Base-by-base conservation (phyloP, 176 grass and related monocot species). In the Alloteropsis semialata region DNA sequence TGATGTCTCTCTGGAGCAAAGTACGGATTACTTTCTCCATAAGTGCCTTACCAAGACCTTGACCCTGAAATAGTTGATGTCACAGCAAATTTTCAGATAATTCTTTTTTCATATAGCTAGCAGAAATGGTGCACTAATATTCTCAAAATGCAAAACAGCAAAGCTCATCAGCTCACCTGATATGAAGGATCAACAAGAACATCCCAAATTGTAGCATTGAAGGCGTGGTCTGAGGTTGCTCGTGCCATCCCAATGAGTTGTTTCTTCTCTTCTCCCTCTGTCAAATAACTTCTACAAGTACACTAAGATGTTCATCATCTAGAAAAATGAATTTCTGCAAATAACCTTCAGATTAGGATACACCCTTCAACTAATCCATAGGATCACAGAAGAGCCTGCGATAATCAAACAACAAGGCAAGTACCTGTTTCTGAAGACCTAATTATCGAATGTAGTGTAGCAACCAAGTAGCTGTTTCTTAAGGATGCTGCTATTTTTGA, bases 151-250 rank as follows among this genome's bases (percentile, higher is more conserved):
- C 6, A 69, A 50, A 63, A 50, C 51, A 87, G 37, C 45, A 19
- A 55, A 28, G 3, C 28, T 45, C 25, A 28, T 71, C 25, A 71
- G 25, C 39, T 76, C 63, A 95, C 96, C 90, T 98, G 92, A 66
- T 98, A 98, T 4, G 96, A 98, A 68, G 96, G 96, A 88, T 98
- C 96, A 16, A 98, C 92, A 75, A 98, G 92, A 54, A 98, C 92
- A 82, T 98, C 96, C 96, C 96, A 98, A 60, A 98, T 98, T 57
- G 96, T 98, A 65, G 92, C 96, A 90, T 98, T 98, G 82, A 98
- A 98, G 60, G 89, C 96, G 76, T 98, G 96, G 84, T 98, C 96
- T 74, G 96, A 98, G 72, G 96, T 98, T 86, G 96, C 96, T 37
- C 96, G 92, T 54, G 90, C 96, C 96, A 98, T 95, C 55, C 96